Percentiles rank a stretch among this genome's conserved stretches.
Evolutionary conservation across 345 rosid genomes (phyloP).

Genomic region (Sonneratia caseolaris): DNA sequence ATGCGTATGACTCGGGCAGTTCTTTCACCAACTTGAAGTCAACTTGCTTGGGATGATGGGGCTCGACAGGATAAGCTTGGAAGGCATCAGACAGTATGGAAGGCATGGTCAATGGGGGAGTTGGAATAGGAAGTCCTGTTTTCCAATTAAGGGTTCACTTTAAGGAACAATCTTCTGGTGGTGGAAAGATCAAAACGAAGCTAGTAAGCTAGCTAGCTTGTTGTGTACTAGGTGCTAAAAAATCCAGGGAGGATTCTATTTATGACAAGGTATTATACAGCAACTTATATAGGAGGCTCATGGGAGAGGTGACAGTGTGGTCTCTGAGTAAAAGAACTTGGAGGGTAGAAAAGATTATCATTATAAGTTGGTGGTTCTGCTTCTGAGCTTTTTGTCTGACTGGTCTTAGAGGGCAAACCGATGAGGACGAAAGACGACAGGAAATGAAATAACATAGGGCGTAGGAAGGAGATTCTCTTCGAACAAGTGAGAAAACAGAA

Average conservation of each 20-base stretch:
- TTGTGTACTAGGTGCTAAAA: not conserved
- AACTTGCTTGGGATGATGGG: slow-evolving; percentile 27
- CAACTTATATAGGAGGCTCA: slow-evolving; percentile 3
- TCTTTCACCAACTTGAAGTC: slow-evolving; percentile 56
- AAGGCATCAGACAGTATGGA: slow-evolving; percentile 45
- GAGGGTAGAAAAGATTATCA: not conserved
- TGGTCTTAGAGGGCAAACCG: too few species aligned
- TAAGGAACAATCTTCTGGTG: not conserved
- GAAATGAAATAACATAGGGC: too few species aligned
- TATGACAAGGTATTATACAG: not conserved
- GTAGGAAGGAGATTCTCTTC: too few species aligned
- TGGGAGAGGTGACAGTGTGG: not conserved
- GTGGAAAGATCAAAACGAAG: not conserved
- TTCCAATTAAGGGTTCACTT: not conserved
- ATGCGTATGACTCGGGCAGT: slow-evolving; percentile 68
- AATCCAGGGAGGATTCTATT: not conserved
- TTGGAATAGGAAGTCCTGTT: not conserved
- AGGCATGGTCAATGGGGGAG: slow-evolving; percentile 30
- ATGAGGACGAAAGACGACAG: too few species aligned
- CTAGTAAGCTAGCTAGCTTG: not conserved
- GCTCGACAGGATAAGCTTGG: slow-evolving; percentile 41
- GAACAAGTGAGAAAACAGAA: too few species aligned
- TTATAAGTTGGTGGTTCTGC: not conserved
- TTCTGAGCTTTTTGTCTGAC: not conserved
- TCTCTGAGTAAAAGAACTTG: too few species aligned